Conservation (phyloP, 1,284 basidiomycete genomes). For the Malassezia dermatis region DNA sequence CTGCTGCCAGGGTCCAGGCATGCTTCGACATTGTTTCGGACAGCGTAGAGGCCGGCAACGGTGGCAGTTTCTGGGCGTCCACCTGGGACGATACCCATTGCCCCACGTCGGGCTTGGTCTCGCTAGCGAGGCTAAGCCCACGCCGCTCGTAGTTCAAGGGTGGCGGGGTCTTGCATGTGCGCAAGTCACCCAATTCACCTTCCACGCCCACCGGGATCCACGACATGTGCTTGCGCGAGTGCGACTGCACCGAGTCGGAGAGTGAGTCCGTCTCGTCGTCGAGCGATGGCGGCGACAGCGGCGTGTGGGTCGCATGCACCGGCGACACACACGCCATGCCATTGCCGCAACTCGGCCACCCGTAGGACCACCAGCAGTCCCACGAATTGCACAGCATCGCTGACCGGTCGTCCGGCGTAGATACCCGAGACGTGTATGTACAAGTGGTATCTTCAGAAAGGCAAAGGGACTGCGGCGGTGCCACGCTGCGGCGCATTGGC, state of each 20-base stretch:
- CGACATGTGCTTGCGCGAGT: not conserved
- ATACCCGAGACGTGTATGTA: not conserved
- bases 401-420: not conserved
- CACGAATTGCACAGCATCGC: not conserved
- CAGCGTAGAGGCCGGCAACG: not conserved
- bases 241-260: not conserved
- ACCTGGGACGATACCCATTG: not conserved
- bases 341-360: slow-evolving; percentile 1
- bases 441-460: not conserved
- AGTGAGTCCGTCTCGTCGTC: not conserved
- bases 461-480: not conserved
- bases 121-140: not conserved
- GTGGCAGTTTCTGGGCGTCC: not conserved
- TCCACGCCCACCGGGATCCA: not conserved
- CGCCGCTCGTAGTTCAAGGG: not conserved
- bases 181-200: not conserved
- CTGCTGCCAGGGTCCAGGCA: not conserved
- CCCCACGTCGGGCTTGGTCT: not conserved
- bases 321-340: not conserved
- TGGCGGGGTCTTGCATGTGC: not conserved
- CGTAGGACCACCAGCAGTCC: slow-evolving; percentile 5
- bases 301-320: not conserved
- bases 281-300: not conserved
- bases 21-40: not conserved
- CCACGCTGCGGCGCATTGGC: not conserved